Evolutionary conservation across 1,284 basidiomycete species (phyloP).

Genomic region (Malassezia sympodialis): DNA sequence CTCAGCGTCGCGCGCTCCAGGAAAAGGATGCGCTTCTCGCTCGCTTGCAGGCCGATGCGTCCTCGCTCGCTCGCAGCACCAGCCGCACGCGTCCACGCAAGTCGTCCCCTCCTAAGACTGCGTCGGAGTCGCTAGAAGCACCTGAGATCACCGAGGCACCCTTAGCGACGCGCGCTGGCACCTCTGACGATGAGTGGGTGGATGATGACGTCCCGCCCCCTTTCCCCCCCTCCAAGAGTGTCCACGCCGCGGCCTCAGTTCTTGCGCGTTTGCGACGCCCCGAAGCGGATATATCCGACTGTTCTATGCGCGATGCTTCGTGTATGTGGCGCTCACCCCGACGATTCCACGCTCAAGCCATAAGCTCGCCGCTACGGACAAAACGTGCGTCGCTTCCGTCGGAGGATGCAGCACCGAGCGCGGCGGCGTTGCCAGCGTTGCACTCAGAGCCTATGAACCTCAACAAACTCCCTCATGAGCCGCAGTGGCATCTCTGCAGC

Average conservation of each 20-base stretch:
- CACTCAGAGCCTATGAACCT: background rate
- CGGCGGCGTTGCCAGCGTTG: background rate
- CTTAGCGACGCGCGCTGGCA: background rate
- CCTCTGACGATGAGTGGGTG: conserved; percentile 11
- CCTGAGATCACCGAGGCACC: background rate
- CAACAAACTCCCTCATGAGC: background rate
- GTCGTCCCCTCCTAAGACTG: background rate
- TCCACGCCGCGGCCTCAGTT: background rate
- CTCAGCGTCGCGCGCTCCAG: background rate
- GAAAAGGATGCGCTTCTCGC: conserved; percentile 11
- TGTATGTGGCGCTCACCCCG: conserved; percentile 6
- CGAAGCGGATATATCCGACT: conserved; percentile 14
- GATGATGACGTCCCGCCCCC: conserved; percentile 8
- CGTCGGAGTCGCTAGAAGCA: background rate
- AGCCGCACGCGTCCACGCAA: background rate
- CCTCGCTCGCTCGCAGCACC: background rate
- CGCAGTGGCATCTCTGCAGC: conserved; percentile 11
- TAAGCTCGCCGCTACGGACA: background rate
- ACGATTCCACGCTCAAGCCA: background rate
- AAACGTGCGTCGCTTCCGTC: background rate
- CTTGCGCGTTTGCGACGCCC: conserved; percentile 2
- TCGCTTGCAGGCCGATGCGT: background rate
- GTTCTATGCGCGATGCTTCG: conserved; percentile 18
- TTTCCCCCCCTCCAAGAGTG: background rate
- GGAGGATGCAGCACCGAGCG: background rate